phyloP scores from a whole-genome alignment of 306 rosid genomes.

The Rosa lucieae region DNA sequence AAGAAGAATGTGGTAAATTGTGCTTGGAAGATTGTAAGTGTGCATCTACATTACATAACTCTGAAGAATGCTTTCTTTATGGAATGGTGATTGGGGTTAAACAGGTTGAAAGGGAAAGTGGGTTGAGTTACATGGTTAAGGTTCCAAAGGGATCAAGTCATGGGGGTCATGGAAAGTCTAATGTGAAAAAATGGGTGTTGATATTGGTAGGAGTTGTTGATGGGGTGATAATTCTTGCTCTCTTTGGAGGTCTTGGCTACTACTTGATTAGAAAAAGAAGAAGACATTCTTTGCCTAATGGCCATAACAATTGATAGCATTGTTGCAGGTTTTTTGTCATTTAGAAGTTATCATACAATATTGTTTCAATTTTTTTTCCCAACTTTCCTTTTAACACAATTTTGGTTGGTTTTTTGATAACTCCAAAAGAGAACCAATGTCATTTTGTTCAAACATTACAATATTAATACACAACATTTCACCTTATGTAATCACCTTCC shows the following conservation, averaged over 20 bases:
- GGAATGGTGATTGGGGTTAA: slow-evolving; percentile 67
- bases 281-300: slow-evolving; percentile 31
- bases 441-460: not conserved
- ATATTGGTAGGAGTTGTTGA: slow-evolving; percentile 70
- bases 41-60: slow-evolving; percentile 52
- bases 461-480: not conserved
- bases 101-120: slow-evolving; percentile 50
- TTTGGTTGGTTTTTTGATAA: slow-evolving; percentile 34
- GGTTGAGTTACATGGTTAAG: slow-evolving; percentile 66
- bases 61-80: slow-evolving; percentile 52
- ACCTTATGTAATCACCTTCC: too few species aligned
- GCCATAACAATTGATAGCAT: slow-evolving; percentile 33
- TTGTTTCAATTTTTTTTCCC: not conserved
- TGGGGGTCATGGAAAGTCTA: slow-evolving; percentile 36
- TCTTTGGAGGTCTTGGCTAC: slow-evolving; percentile 65
- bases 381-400: slow-evolving; percentile 17
- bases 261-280: slow-evolving; percentile 52
- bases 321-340: not conserved
- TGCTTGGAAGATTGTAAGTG: slow-evolving; percentile 79
- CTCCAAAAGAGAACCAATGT: slow-evolving; percentile 15
- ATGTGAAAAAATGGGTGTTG: slow-evolving; percentile 72
- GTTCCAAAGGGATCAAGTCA: slow-evolving; percentile 52
- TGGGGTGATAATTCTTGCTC: slow-evolving; percentile 62
- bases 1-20: slow-evolving; percentile 49
- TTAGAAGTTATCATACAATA: not conserved